Evolutionary conservation across 1,139 yeast species (phyloP).

Genomic region (Yamadazyma dendronema): DNA sequence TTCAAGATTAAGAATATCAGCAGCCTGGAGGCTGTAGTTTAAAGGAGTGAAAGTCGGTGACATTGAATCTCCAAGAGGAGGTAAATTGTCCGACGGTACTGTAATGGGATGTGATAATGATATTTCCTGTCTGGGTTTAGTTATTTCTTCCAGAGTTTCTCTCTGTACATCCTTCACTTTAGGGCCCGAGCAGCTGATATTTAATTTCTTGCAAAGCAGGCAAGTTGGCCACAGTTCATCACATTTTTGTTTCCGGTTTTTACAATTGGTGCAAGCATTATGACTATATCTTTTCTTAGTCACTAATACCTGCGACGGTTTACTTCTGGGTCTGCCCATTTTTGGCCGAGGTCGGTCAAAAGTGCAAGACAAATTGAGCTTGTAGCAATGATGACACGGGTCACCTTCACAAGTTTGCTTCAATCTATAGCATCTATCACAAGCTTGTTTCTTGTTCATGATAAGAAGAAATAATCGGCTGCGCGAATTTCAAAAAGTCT

Average conservation of each 20-base stretch:
- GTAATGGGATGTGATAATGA: no score
- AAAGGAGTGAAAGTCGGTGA: neutral
- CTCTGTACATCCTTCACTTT: no score
- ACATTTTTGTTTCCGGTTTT: conserved; percentile 61
- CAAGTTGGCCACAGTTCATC: conserved; percentile 58
- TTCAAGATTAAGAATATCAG: neutral
- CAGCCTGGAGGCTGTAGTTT: neutral
- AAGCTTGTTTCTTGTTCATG: conserved; percentile 12
- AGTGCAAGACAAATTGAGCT: conserved; percentile 9
- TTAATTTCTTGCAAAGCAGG: conserved; percentile 47
- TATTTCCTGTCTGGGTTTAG: no score
- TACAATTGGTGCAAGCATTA: conserved; percentile 60
- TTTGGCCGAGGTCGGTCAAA: conserved; percentile 12
- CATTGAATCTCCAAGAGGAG: no score
- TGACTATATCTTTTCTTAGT: conserved; percentile 19
- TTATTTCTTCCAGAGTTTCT: no score
- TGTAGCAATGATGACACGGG: conserved; percentile 15
- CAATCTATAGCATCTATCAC: conserved; percentile 19
- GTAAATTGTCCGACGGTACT: no score
- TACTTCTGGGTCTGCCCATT: conserved; percentile 16
- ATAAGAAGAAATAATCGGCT: neutral
- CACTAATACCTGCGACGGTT: neutral
- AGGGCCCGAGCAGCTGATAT: conserved; percentile 34
- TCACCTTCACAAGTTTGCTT: conserved; percentile 17
- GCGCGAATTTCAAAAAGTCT: neutral